These are phyloP conservation scores for Lactarius evosmus DNA, from an alignment of 768 basidiomycete genomes.

Conservation along the genomic window DNA sequence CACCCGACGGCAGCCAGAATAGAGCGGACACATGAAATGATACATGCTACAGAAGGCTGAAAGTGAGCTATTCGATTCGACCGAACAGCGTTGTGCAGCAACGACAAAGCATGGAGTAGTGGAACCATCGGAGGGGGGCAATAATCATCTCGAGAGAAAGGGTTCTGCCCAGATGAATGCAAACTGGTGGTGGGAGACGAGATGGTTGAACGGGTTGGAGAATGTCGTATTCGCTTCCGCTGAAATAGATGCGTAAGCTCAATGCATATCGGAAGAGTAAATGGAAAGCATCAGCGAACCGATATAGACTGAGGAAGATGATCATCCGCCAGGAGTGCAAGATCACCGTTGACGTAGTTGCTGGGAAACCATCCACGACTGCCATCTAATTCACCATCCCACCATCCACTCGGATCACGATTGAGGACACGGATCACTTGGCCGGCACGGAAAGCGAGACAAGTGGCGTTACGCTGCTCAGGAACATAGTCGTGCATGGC, in stretches of 20 bases:
- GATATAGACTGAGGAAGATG: constrained; percentile 44
- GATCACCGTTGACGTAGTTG: constrained; percentile 82
- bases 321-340: constrained; percentile 56
- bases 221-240: constrained; percentile 32
- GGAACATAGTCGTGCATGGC: constrained; percentile 91
- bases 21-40: constrained; percentile 89
- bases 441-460: constrained; percentile 85
- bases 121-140: constrained; percentile 80
- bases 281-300: constrained; percentile 36
- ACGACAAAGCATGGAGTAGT: constrained; percentile 77
- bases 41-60: constrained; percentile 90
- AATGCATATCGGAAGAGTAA: background rate
- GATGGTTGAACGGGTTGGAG: constrained; percentile 18
- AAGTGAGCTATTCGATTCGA: constrained; percentile 79
- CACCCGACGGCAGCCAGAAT: constrained; percentile 83
- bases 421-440: constrained; percentile 91
- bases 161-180: constrained; percentile 17
- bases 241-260: constrained; percentile 6
- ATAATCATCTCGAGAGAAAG: constrained; percentile 37
- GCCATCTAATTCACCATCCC: constrained; percentile 93
- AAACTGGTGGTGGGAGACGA: constrained; percentile 18
- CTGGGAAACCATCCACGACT: constrained; percentile 97
- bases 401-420: constrained; percentile 89
- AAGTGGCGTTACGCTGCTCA: constrained; percentile 67
- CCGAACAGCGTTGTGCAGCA: constrained; percentile 82